These are phyloP conservation scores for Lactifluus rugatus DNA, from an alignment of 768 basidiomycete genomes.

Conservation along the genomic window DNA sequence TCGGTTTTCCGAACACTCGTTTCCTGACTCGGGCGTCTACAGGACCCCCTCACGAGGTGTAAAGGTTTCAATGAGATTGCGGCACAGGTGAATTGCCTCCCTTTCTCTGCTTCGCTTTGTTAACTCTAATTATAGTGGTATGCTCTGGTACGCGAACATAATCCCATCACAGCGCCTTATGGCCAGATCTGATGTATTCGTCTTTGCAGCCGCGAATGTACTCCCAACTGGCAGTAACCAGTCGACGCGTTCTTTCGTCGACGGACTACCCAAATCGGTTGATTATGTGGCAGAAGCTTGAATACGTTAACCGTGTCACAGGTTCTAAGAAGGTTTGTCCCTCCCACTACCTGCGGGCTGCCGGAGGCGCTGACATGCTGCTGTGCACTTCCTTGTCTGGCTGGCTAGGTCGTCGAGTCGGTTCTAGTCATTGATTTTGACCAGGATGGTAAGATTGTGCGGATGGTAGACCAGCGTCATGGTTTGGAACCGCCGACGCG, in stretches of 20 bases:
- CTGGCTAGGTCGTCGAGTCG: slow-evolving; percentile 43
- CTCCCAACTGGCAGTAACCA: slow-evolving; percentile 40
- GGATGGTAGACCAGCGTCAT: slow-evolving; percentile 50
- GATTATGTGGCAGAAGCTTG: slow-evolving; percentile 49
- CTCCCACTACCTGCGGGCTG: not conserved
- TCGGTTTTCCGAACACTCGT: slow-evolving; percentile 10
- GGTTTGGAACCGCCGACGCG: slow-evolving; percentile 43
- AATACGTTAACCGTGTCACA: slow-evolving; percentile 46
- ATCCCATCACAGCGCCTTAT: not conserved
- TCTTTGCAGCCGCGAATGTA: slow-evolving; percentile 43
- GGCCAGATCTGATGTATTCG: not conserved
- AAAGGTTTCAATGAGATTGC: slow-evolving; percentile 21
- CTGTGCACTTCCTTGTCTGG: not conserved
- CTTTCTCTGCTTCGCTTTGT: not conserved
- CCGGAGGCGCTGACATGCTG: not conserved
- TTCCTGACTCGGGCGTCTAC: slow-evolving; percentile 31
- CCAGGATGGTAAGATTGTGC: slow-evolving; percentile 50
- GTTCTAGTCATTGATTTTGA: slow-evolving; percentile 56
- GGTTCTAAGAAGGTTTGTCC: slow-evolving; percentile 41
- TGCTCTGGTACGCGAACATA: slow-evolving; percentile 34
- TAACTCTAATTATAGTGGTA: slow-evolving; percentile 35
- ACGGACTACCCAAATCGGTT: slow-evolving; percentile 49
- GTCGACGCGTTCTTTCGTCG: slow-evolving; percentile 49
- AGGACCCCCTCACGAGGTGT: slow-evolving; percentile 13
- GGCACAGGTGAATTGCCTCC: slow-evolving; percentile 16